phyloP scores from a whole-genome alignment of 1,284 basidiomycete species.

The Apiotrichum montevideense region DNA sequence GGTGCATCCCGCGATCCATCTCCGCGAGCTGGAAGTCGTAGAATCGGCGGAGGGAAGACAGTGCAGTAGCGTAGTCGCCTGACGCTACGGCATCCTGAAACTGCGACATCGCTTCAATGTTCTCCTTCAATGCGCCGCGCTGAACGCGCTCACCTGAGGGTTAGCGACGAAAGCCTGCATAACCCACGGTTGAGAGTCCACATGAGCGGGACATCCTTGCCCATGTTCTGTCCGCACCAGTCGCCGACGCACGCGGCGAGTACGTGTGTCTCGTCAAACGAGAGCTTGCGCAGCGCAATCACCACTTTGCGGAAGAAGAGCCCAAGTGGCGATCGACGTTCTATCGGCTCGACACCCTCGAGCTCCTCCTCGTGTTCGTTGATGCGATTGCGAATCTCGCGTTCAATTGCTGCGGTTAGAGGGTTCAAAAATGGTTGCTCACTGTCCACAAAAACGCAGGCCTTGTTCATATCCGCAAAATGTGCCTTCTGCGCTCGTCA shows the following conservation, averaged over 20 bases:
- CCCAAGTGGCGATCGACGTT: constrained; percentile 37
- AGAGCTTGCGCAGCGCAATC: constrained; percentile 32
- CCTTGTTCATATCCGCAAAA: constrained; percentile 26
- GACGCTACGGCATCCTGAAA: constrained; percentile 28
- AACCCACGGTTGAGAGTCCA: background rate
- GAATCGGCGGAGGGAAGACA: constrained; percentile 36
- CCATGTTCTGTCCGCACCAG: constrained; percentile 29
- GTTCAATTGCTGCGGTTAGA: constrained; percentile 21
- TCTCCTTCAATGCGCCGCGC: background rate
- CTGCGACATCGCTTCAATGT: constrained; percentile 9
- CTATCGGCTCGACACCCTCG: constrained; percentile 12
- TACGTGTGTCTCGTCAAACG: constrained; percentile 37
- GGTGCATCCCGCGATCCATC: constrained; percentile 30
- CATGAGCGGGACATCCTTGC: background rate
- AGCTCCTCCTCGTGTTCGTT: constrained; percentile 28
- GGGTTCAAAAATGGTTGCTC: constrained; percentile 2
- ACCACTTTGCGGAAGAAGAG: constrained; percentile 34
- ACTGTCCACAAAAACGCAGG: constrained; percentile 31
- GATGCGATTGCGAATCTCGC: constrained; percentile 29
- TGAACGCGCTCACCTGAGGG: background rate
- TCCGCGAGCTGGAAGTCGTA: constrained; percentile 44
- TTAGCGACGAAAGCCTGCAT: too few species aligned
- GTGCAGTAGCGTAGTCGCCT: constrained; percentile 38
- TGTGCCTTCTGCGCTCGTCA: constrained; percentile 12
- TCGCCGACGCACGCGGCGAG: constrained; percentile 26